phyloP scores from a whole-genome alignment of 306 rosid species.

The Trifolium pratense region DNA sequence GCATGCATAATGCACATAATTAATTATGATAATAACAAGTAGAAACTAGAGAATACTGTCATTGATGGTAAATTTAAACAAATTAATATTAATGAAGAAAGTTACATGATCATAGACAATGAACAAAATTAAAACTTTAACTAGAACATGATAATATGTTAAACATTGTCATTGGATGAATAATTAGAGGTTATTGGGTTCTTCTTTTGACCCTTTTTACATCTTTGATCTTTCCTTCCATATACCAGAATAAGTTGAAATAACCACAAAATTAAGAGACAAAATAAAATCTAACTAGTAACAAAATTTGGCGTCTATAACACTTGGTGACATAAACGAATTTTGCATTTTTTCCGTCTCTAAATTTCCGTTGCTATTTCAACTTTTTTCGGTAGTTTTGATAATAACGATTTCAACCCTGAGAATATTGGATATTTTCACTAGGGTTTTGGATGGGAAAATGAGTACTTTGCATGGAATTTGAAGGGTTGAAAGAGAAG shows the following conservation, averaged over 20 bases:
- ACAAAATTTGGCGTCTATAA: background rate
- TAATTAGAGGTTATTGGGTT: slow-evolving; percentile 39
- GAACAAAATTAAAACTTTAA: slow-evolving; percentile 35
- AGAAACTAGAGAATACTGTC: no score
- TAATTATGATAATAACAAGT: no score
- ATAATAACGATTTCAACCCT: slow-evolving; percentile 35
- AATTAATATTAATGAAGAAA: slow-evolving; percentile 34
- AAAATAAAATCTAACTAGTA: background rate
- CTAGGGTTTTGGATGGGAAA: slow-evolving; percentile 77
- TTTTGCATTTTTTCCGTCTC: background rate
- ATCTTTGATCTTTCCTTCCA: slow-evolving; percentile 28
- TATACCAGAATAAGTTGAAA: slow-evolving; percentile 1
- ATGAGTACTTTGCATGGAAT: slow-evolving; percentile 77
- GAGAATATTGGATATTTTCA: slow-evolving; percentile 48
- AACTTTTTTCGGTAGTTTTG: background rate
- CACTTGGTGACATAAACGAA: background rate
- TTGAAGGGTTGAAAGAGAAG: slow-evolving; percentile 91
- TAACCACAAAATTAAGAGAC: background rate
- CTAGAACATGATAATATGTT: slow-evolving; percentile 41
- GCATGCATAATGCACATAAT: slow-evolving; percentile 39
- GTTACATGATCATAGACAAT: slow-evolving; percentile 34
- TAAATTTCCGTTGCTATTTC: background rate
- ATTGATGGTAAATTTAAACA: slow-evolving; percentile 34
- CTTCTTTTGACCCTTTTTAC: slow-evolving; percentile 30
- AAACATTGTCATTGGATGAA: slow-evolving; percentile 48